A percentile compares a stretch with the other conserved stretches of the same genome.
Evolutionary conservation across 78 protist species (phyloP).

Genomic region (Dictyostelium brefeldianum): DNA sequence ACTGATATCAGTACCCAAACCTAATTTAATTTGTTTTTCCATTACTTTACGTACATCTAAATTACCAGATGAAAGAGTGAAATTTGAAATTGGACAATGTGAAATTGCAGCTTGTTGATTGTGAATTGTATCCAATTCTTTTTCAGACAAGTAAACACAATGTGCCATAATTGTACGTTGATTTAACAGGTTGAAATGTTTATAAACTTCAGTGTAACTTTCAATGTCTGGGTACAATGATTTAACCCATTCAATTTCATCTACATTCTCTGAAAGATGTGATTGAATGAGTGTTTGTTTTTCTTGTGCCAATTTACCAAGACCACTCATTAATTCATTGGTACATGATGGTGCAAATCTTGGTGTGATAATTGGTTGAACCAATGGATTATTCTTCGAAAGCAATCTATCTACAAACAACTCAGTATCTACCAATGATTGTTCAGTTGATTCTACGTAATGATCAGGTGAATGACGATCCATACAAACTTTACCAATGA

Average conservation of each 20-base stretch:
- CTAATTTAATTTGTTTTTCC: conserved; percentile 73
- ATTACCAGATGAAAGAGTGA: conserved; percentile 65
- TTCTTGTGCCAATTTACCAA: conserved; percentile 23
- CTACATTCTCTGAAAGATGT: conserved; percentile 89
- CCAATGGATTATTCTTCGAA: conserved; percentile 31
- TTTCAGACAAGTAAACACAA: conserved; percentile 76
- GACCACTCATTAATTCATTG: conserved; percentile 60
- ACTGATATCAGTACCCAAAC: conserved; percentile 92
- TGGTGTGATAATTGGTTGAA: conserved; percentile 88
- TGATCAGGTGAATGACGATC: conserved; percentile 92
- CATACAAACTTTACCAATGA: conserved; percentile 91
- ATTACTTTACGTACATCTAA: conserved; percentile 62
- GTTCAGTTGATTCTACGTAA: conserved; percentile 88
- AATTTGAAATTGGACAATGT: conserved; percentile 93
- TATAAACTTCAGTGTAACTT: conserved; percentile 89
- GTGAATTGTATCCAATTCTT: conserved; percentile 56
- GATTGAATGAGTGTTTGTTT: conserved; percentile 79
- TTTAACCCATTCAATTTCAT: conserved; percentile 83
- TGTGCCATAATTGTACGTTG: conserved; percentile 91
- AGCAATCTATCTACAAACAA: conserved; percentile 32
- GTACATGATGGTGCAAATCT: conserved; percentile 92
- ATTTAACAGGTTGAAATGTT: conserved; percentile 77
- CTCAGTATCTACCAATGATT: conserved; percentile 59
- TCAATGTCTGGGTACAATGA: conserved; percentile 61
- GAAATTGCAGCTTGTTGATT: conserved; percentile 53